phyloP scores from a whole-genome alignment of 495 filamentous ascomycete genomes.

The Aspergillus sparsus region DNA sequence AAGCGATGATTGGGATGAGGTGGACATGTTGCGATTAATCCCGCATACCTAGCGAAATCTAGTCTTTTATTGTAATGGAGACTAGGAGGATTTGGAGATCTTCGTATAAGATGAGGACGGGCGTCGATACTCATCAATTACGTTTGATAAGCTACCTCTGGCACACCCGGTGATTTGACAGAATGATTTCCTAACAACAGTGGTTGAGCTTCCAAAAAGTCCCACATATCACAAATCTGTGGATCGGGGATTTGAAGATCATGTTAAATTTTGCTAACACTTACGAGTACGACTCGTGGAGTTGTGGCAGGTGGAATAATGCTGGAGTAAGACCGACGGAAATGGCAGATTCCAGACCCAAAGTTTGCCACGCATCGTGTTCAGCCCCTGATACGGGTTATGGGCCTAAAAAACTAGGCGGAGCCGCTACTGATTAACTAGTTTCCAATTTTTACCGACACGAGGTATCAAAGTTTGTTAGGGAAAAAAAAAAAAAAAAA shows the following conservation, averaged over 20 bases:
- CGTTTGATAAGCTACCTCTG: constrained; percentile 21
- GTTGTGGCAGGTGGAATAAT: no score
- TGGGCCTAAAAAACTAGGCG: not conserved
- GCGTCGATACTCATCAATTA: not conserved
- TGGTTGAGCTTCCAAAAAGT: not conserved
- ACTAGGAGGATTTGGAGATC: constrained; percentile 16
- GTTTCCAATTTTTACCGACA: constrained; percentile 1
- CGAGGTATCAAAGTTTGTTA: constrained; percentile 19
- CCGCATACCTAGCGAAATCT: not conserved
- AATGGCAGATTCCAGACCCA: not conserved
- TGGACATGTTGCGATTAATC: not conserved
- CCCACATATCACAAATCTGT: not conserved
- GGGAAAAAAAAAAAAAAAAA: not conserved
- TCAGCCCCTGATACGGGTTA: constrained; percentile 1
- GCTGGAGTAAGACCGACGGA: not conserved
- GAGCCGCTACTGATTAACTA: constrained; percentile 13
- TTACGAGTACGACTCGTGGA: no score
- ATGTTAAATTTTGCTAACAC: not conserved
- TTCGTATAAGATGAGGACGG: constrained; percentile 9
- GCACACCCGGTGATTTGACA: constrained; percentile 5
- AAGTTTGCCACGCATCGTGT: not conserved
- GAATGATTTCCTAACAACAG: constrained; percentile 2
- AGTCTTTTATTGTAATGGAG: not conserved
- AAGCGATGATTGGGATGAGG: no score
- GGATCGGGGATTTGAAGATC: not conserved